A percentile compares a stretch with the other conserved stretches of the same genome.
phyloP scores from a whole-genome alignment of 345 rosid species.

The Balakata baccata region DNA sequence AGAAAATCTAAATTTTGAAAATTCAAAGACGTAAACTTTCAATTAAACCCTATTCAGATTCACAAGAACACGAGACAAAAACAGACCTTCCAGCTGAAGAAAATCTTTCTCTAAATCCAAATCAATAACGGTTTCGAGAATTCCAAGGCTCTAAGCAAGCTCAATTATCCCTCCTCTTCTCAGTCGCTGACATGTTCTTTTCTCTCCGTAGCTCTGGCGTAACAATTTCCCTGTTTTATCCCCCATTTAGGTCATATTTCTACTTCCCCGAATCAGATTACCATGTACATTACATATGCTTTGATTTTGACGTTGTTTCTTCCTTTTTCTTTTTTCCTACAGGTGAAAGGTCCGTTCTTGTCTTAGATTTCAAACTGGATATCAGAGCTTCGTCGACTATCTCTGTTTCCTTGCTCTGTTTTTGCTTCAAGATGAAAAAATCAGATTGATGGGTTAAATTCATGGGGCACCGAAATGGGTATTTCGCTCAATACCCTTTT shows the following conservation, averaged over 20 bases:
- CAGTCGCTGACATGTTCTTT: slow-evolving; percentile 64
- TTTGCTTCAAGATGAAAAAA: slow-evolving; percentile 45
- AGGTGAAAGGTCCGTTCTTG: slow-evolving; percentile 58
- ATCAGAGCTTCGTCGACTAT: slow-evolving; percentile 33
- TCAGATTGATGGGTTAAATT: slow-evolving; percentile 35
- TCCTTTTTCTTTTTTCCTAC: slow-evolving; percentile 25
- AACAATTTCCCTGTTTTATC: slow-evolving; percentile 11
- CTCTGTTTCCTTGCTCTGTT: slow-evolving; percentile 29
- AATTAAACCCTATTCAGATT: background rate
- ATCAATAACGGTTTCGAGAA: slow-evolving; percentile 50
- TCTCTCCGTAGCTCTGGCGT: slow-evolving; percentile 33
- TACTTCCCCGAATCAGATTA: slow-evolving; percentile 33
- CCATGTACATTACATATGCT: slow-evolving; percentile 15
- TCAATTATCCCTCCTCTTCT: slow-evolving; percentile 30
- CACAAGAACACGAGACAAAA: background rate
- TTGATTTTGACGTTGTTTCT: slow-evolving; percentile 25
- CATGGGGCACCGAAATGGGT: slow-evolving; percentile 27
- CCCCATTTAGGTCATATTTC: slow-evolving; percentile 56
- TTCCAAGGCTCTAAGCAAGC: slow-evolving; percentile 60
- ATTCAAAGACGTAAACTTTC: background rate
- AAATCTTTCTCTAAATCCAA: slow-evolving; percentile 19
- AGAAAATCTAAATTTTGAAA: background rate
- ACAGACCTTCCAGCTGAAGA: slow-evolving; percentile 36
- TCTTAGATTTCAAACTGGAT: slow-evolving; percentile 42
- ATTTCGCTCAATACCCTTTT: slow-evolving; percentile 23